Evolutionary conservation across 257 asterid genomes (phyloP).

Genomic region (Lavandula angustifolia): DNA sequence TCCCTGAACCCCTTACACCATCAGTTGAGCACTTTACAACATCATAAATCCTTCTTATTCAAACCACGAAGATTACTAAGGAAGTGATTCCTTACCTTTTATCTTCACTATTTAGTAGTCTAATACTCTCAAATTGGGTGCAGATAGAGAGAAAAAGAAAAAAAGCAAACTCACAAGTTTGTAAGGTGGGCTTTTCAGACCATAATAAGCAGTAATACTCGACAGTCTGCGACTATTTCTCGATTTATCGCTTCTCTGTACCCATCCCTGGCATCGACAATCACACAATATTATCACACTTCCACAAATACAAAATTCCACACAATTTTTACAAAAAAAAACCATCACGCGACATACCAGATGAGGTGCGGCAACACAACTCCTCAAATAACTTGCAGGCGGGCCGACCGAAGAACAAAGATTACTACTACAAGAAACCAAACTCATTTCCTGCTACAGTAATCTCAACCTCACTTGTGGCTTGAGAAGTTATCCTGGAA

Average conservation of each 20-base stretch:
- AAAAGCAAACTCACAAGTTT: slow-evolving; percentile 57
- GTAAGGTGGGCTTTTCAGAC: slow-evolving; percentile 77
- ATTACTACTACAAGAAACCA: slow-evolving; percentile 42
- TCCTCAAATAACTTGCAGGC: slow-evolving; percentile 30
- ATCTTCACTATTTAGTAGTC: not conserved
- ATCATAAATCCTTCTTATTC: not conserved
- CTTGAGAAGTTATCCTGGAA: slow-evolving; percentile 21
- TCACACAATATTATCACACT: slow-evolving; percentile 7
- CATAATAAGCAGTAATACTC: slow-evolving; percentile 65
- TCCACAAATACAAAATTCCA: slow-evolving; percentile 6
- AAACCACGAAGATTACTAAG: slow-evolving; percentile 4
- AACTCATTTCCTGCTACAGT: slow-evolving; percentile 44
- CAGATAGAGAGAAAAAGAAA: not conserved
- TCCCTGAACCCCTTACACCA: slow-evolving; percentile 3
- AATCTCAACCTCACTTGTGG: slow-evolving; percentile 5
- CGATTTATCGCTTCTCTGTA: slow-evolving; percentile 33
- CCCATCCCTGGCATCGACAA: slow-evolving; percentile 56
- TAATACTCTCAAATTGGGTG: not conserved
- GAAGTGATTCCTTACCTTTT: not conserved
- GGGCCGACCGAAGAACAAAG: slow-evolving; percentile 34
- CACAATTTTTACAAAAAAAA: not conserved
- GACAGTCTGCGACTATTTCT: slow-evolving; percentile 31
- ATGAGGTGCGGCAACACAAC: slow-evolving; percentile 19
- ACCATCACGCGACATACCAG: slow-evolving; percentile 35
- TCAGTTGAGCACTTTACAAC: not conserved